Percentiles rank a stretch among this genome's conserved stretches.
Evolutionary conservation across 2,329 filamentous ascomycete species (phyloP).

Genomic region (Talaromyces amestolkiae): DNA sequence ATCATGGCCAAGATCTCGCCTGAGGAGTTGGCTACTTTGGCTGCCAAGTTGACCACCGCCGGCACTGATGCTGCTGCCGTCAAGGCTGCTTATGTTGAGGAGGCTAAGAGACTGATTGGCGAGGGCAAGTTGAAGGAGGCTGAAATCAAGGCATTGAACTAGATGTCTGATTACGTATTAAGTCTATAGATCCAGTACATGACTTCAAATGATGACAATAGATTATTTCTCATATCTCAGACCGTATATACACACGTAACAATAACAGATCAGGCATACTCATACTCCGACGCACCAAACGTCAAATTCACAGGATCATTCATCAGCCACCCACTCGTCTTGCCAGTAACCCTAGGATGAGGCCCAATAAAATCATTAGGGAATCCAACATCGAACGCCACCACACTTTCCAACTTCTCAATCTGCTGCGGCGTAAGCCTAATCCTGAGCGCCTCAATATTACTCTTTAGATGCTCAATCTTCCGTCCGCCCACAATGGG

Average conservation of each 20-base stretch:
- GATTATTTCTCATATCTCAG: background rate
- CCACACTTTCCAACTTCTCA: constrained; percentile 61
- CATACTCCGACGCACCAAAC: constrained; percentile 13
- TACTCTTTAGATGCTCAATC: constrained; percentile 65
- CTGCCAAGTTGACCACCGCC: constrained; percentile 71
- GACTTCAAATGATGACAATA: background rate
- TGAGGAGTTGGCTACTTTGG: constrained; percentile 83
- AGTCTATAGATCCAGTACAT: constrained; percentile 7
- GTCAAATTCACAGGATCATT: constrained; percentile 17
- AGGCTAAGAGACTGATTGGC: constrained; percentile 73
- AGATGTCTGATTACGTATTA: background rate
- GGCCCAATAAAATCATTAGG: constrained; percentile 57
- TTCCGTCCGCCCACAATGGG: constrained; percentile 70
- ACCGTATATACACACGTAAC: background rate
- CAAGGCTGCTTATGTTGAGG: constrained; percentile 75
- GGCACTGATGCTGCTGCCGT: constrained; percentile 80
- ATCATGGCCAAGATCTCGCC: constrained; percentile 84
- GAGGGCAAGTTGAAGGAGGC: constrained; percentile 84
- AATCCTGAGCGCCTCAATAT: constrained; percentile 66
- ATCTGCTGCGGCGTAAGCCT: constrained; percentile 62
- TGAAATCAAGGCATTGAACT: constrained; percentile 63
- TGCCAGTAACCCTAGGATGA: constrained; percentile 28
- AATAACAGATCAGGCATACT: constrained; percentile 9
- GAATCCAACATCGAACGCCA: constrained; percentile 65
- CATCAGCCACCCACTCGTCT: constrained; percentile 14